A percentile compares a stretch with the other conserved stretches of the same genome.
Evolutionary conservation across 2,329 filamentous ascomycete genomes (phyloP).

Genomic region (Corinectria fuckeliana): DNA sequence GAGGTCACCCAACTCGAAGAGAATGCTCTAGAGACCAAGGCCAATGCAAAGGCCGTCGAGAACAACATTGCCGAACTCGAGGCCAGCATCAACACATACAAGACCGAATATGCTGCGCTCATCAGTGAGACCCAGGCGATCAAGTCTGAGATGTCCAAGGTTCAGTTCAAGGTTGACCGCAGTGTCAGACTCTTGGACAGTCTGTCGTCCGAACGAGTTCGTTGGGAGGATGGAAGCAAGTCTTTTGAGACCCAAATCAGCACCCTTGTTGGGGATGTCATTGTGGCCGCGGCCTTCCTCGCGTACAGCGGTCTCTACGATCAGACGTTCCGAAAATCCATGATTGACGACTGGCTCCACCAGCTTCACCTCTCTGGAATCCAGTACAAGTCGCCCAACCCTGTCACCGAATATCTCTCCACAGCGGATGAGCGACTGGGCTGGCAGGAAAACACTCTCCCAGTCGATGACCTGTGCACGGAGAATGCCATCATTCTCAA

Average conservation of each 20-base stretch:
- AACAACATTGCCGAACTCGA: conserved; percentile 85
- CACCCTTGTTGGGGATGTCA: conserved; percentile 92
- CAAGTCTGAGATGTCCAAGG: conserved; percentile 94
- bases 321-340: conserved; percentile 95
- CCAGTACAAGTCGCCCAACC: conserved; percentile 90
- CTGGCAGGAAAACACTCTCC: conserved; percentile 93
- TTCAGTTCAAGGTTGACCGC: conserved; percentile 97
- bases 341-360: conserved; percentile 97
- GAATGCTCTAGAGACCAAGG: conserved; percentile 88
- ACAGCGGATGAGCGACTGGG: conserved; percentile 92
- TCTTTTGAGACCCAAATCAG: conserved; percentile 98
- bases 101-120: conserved; percentile 91
- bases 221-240: conserved; percentile 97
- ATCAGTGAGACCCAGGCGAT: conserved; percentile 98
- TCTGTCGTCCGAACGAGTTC: conserved; percentile 87
- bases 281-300: conserved; percentile 95
- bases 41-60: conserved; percentile 89
- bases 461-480: conserved; percentile 96
- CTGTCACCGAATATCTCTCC: conserved; percentile 94
- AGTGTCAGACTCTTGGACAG: conserved; percentile 94
- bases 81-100: conserved; percentile 91
- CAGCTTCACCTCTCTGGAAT: conserved; percentile 94
- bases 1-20: conserved; percentile 90
- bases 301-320: conserved; percentile 97
- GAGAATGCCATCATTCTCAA: conserved; percentile 98